Evolutionary conservation across 805 yeast species (phyloP), one percentile per base, ranked within the genome.

Genomic region (Nakazawaea laoshanensis): DNA sequence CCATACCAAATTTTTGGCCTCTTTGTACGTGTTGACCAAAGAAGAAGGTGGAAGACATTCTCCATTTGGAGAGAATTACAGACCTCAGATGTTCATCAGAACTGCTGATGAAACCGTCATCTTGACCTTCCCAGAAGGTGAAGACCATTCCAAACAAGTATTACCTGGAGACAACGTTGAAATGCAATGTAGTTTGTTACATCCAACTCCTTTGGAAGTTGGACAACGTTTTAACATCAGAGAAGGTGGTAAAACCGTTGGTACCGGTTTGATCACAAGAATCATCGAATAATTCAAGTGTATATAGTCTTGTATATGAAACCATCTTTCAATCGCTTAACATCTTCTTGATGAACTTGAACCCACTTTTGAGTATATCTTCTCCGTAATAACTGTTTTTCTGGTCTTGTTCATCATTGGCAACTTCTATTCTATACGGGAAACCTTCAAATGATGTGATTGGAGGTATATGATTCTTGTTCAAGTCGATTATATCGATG

Each of bases 41-140:
- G 97, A 92, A 56, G 98, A 92, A 70, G 98, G 98, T 75, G 98
- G 98, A 54, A 89, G 98, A 70, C 95, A 86, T 72, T 83, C 95
- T 44, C 94, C 95, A 46, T 92, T 92, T 63, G 89, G 89, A 55
- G 86, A 82, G 65, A 82, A 87, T 77, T 92, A 88, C 79, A 85
- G 94, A 72, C 98, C 98, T 42, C 98, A 92, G 68, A 73, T 89
- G 74, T 92, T 82, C 65, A 74, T 92, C 56, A 84, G 97, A 69
- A 88, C 98, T 45, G 85, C 95, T 44, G 95, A 87, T 57, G 96
- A 89, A 44, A 85, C 96, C 45, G 89, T 83, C 55, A 75, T 79
- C 39, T 67, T 89, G 60, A 77, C 77, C 48, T 88, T 88, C 92
- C 96, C 96, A 56, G 70, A 67, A 50, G 80, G 65, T 46, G 85